Conservation (phyloP, 495 filamentous ascomycete genomes). For the Viridothelium virens region DNA sequence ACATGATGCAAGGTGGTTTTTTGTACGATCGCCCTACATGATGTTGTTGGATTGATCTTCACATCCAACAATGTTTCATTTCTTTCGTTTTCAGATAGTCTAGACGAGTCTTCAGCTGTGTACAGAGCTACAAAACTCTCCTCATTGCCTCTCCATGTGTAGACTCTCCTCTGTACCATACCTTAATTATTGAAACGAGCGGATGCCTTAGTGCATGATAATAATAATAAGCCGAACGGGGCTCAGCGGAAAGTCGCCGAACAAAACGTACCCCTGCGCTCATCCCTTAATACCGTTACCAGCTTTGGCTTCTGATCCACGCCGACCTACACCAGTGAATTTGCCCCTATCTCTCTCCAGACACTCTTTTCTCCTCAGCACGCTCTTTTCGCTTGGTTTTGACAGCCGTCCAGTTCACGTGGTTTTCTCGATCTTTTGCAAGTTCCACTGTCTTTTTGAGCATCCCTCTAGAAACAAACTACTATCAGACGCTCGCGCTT, state of each 20-base stretch:
- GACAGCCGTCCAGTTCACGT: too few species aligned
- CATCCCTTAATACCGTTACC: neutral
- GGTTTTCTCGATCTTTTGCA: too few species aligned
- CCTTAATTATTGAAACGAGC: too few species aligned
- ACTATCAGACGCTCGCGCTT: too few species aligned
- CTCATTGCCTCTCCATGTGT: neutral
- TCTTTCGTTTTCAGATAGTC: neutral
- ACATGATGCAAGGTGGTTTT: conserved; percentile 8
- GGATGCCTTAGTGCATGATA: too few species aligned
- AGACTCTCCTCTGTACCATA: too few species aligned
- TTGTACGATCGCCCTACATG: neutral
- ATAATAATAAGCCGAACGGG: neutral
- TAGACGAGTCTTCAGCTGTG: neutral
- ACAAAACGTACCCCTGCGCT: neutral
- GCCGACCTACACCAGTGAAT: neutral
- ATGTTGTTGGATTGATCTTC: neutral
- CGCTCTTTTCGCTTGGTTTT: neutral
- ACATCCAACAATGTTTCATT: neutral
- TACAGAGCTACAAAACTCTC: neutral
- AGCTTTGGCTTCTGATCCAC: neutral
- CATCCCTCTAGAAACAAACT: too few species aligned
- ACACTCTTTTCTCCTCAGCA: neutral
- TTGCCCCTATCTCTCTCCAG: conserved; percentile 6
- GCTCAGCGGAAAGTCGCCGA: neutral
- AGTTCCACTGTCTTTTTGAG: too few species aligned